Percentiles rank a stretch among this genome's conserved stretches.
Conservation (phyloP, 148 eudicot genomes). For the Vaccinium vitisidaea region DNA sequence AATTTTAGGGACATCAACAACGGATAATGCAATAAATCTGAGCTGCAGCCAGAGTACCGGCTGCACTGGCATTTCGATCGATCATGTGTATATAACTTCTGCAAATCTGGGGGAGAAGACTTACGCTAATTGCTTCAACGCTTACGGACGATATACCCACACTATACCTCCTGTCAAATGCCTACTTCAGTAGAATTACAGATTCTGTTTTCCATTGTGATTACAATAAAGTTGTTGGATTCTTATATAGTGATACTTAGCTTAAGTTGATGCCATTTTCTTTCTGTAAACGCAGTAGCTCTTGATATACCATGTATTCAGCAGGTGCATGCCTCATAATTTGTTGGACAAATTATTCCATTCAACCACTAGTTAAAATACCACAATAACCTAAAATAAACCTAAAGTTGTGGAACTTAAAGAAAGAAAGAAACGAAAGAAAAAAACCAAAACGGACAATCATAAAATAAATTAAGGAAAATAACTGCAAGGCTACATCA, state of each 20-base stretch:
- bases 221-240: not conserved
- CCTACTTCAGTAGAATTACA: not conserved
- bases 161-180: not conserved
- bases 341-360: not conserved
- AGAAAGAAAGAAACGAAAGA: not conserved
- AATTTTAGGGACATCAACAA: not conserved
- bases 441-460: no score
- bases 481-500: no score
- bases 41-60: not conserved
- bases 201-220: not conserved
- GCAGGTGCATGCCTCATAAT: not conserved
- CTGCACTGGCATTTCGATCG: not conserved
- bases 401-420: not conserved
- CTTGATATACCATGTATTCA: not conserved
- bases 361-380: not conserved
- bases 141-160: not conserved
- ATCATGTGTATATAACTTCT: not conserved
- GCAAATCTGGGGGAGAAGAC: not conserved
- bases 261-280: not conserved
- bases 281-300: not conserved
- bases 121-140: not conserved
- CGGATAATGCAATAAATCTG: not conserved
- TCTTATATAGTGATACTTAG: not conserved
- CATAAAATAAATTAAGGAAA: no score
- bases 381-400: not conserved